phyloP scores from a whole-genome alignment of 192 early-diverging fungal species.

The Polychytrium aggregatum region DNA sequence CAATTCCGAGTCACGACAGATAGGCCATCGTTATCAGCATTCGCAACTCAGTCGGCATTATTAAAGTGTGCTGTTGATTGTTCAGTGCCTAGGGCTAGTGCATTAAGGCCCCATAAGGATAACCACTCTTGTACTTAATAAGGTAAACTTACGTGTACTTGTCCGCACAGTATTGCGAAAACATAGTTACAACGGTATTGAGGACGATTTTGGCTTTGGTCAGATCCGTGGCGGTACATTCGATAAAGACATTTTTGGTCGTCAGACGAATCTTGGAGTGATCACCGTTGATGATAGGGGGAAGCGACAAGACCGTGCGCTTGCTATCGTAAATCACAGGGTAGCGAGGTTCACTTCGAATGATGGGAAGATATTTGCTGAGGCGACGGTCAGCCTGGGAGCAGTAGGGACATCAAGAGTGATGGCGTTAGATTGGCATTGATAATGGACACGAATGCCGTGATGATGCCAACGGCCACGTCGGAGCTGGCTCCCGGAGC shows the following conservation, averaged over 20 bases:
- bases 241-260: slow-evolving; percentile 96
- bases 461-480: slow-evolving; percentile 1
- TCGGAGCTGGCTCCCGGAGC: too few relatives aligned
- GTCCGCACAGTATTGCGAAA: slow-evolving; percentile 83
- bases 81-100: too few relatives aligned
- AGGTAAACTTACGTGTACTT: slow-evolving; percentile 66
- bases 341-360: slow-evolving; percentile 77
- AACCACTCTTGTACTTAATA: too few relatives aligned
- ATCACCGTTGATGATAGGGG: slow-evolving; percentile 98
- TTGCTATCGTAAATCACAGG: slow-evolving; percentile 85
- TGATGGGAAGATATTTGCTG: slow-evolving; percentile 85
- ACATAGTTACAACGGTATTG: slow-evolving; percentile 92
- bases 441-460: not conserved
- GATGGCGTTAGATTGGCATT: not conserved
- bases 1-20: too few relatives aligned
- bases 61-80: too few relatives aligned
- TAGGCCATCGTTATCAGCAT: too few relatives aligned
- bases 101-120: too few relatives aligned
- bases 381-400: slow-evolving; percentile 65
- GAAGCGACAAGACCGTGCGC: slow-evolving; percentile 78
- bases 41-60: too few relatives aligned
- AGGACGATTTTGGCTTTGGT: slow-evolving; percentile 90
- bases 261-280: slow-evolving; percentile 92
- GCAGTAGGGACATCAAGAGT: not conserved
- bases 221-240: slow-evolving; percentile 92